phyloP scores from a whole-genome alignment of 2,329 filamentous ascomycete genomes.

The Exophiala spinifera region DNA sequence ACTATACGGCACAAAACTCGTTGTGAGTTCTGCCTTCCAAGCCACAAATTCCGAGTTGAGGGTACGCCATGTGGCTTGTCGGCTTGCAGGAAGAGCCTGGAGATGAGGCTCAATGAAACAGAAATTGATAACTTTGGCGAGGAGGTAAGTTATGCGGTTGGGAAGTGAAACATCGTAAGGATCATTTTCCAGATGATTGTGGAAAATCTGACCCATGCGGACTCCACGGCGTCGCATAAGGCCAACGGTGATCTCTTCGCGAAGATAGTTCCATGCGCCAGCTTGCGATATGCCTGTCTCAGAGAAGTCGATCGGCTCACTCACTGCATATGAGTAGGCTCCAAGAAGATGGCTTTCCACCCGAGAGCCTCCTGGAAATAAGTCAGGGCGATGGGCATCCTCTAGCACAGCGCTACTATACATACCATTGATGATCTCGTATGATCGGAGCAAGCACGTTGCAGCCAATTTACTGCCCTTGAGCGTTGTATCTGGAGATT shows the following conservation, averaged over 20 bases:
- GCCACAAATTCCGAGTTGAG: background rate
- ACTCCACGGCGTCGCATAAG: background rate
- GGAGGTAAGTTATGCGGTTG: background rate
- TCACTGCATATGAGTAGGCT: background rate
- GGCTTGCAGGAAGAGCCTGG: background rate
- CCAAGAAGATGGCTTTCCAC: background rate
- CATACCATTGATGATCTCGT: background rate
- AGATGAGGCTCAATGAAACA: background rate
- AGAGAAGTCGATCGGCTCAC: slow-evolving; percentile 1
- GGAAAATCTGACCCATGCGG: slow-evolving; percentile 1
- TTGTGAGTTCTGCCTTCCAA: background rate
- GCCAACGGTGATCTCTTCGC: background rate
- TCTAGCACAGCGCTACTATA: background rate
- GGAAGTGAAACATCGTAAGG: background rate
- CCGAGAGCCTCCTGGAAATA: background rate
- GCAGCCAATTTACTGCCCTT: slow-evolving; percentile 35
- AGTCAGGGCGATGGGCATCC: background rate
- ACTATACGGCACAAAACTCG: background rate
- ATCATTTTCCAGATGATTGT: background rate
- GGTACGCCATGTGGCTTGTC: background rate
- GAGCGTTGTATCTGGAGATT: slow-evolving; percentile 32
- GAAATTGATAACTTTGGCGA: slow-evolving; percentile 1
- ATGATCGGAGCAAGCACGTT: slow-evolving; percentile 1
- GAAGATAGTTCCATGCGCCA: slow-evolving; percentile 2
- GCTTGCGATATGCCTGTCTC: background rate